Conservation (phyloP, 73 alveolate genomes). For the Symbiodinium natans region DNA sequence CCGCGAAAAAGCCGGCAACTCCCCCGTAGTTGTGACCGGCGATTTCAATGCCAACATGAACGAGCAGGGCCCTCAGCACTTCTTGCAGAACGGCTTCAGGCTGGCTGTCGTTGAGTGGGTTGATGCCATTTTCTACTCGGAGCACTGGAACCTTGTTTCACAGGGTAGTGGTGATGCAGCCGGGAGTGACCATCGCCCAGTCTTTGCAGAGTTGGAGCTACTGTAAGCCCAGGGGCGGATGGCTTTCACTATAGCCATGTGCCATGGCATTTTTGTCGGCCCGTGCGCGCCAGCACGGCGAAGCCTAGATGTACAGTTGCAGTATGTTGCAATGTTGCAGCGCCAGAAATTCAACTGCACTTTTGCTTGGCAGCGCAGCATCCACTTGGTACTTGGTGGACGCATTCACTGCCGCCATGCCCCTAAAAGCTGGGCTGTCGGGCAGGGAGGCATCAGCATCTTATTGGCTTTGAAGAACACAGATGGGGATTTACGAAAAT, state of each 20-base stretch:
- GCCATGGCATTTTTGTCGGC: not conserved
- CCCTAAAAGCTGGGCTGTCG: not conserved
- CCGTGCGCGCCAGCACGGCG: not conserved
- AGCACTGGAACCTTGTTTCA: conserved; percentile 54
- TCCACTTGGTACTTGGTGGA: not conserved
- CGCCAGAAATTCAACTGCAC: not conserved
- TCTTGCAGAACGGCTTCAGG: not conserved
- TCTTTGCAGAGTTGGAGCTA: conserved; percentile 18
- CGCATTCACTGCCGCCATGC: not conserved
- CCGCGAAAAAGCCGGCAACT: not conserved
- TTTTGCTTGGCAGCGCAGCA: not conserved
- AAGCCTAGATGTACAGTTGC: not conserved
- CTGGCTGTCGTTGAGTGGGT: conserved; percentile 76
- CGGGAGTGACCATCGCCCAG: conserved; percentile 13
- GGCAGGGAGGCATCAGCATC: not conserved
- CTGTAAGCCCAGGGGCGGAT: not conserved
- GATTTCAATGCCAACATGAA: conserved; percentile 13
- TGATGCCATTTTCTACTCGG: conserved; percentile 55
- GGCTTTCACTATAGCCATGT: too few species aligned
- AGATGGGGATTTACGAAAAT: too few species aligned
- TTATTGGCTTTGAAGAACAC: not conserved
- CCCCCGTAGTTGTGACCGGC: not conserved
- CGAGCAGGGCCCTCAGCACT: conserved; percentile 3
- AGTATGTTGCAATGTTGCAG: not conserved
- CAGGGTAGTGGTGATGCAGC: conserved; percentile 46